Percentiles rank a stretch among this genome's conserved stretches.
Conservation (phyloP, 768 basidiomycete species). For the Rickenella mellea region DNA sequence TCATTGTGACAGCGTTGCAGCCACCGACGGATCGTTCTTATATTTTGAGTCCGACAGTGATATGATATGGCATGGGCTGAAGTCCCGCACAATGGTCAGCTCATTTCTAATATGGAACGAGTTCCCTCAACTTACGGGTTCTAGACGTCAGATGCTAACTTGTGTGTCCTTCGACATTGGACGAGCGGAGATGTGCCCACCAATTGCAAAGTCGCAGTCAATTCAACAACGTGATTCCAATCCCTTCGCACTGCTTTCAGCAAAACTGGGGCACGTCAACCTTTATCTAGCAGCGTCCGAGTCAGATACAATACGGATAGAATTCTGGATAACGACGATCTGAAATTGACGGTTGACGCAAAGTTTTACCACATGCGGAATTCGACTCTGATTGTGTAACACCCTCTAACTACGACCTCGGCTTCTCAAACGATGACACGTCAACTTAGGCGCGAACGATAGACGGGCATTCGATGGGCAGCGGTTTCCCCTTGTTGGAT, state of each 20-base stretch:
- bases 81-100: slow-evolving; percentile 18
- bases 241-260: neutral
- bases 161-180: slow-evolving; percentile 38
- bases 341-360: neutral
- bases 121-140: slow-evolving; percentile 40
- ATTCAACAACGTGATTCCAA: neutral
- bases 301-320: neutral
- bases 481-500: neutral
- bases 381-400: neutral
- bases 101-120: slow-evolving; percentile 11
- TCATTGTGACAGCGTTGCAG: slow-evolving; percentile 30
- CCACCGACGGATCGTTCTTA: slow-evolving; percentile 32
- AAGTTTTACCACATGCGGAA: neutral
- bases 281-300: neutral
- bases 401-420: too few species aligned
- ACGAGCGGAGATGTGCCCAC: too few species aligned
- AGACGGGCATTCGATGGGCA: neutral
- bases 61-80: slow-evolving; percentile 26
- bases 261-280: neutral
- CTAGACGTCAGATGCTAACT: slow-evolving; percentile 39
- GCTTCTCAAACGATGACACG: neutral
- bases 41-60: slow-evolving; percentile 8
- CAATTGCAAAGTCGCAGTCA: neutral
- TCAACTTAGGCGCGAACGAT: neutral
- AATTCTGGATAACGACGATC: neutral